Conservation (phyloP, 148 eudicot species). For the Vaccinium darrowii region DNA sequence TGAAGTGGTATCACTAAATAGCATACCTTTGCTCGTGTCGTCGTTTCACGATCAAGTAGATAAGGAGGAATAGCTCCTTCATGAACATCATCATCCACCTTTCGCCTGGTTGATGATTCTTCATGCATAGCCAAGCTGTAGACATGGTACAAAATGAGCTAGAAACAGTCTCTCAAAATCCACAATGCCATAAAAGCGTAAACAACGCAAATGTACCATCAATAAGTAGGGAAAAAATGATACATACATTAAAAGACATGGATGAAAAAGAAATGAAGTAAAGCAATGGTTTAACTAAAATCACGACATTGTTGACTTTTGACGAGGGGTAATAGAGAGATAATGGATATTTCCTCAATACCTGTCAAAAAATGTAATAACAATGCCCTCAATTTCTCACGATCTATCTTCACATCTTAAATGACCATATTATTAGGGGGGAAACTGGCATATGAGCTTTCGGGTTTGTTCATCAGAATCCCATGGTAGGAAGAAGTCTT, state of each 20-base stretch:
- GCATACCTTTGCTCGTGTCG: conserved; percentile 86
- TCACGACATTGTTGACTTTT: neutral
- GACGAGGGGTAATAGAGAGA: neutral
- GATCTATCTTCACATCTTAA: neutral
- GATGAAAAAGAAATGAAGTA: neutral
- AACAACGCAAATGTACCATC: neutral
- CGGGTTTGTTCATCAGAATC: neutral
- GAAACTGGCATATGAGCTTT: neutral
- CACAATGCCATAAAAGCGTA: neutral
- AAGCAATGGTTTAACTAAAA: neutral
- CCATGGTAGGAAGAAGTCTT: neutral
- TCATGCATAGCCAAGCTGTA: conserved; percentile 91
- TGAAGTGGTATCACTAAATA: neutral
- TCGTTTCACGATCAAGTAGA: conserved; percentile 94
- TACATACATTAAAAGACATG: neutral
- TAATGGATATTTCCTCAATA: neutral
- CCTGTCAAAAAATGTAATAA: neutral
- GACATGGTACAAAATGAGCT: neutral
- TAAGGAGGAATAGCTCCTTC: conserved; percentile 92
- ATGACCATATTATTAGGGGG: neutral
- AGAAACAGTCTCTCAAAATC: neutral
- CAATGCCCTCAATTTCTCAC: neutral
- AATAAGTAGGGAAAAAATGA: neutral
- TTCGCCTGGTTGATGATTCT: conserved; percentile 80
- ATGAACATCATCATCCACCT: conserved; percentile 92